Conservation (phyloP, 305 asterid species). For the Petunia hybrid region DNA sequence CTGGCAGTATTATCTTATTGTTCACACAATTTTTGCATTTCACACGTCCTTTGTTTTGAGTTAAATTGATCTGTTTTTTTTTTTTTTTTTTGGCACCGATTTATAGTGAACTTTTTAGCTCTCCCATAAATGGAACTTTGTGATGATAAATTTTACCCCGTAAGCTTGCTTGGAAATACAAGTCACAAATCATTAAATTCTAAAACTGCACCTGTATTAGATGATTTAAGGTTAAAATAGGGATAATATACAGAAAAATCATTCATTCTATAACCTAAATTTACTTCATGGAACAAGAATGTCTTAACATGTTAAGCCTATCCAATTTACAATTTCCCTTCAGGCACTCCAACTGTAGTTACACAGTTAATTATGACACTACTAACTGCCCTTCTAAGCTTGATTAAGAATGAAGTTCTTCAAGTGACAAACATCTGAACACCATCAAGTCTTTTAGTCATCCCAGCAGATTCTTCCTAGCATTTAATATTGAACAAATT, state of each 20-base stretch:
- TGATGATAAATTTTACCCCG: too few relatives aligned
- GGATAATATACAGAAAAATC: background rate
- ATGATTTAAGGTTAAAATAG: background rate
- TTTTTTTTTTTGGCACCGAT: background rate
- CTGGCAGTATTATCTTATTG: background rate
- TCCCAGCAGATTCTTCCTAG: background rate
- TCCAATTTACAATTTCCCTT: background rate
- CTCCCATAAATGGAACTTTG: background rate
- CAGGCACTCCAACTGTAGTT: background rate
- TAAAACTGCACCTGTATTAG: background rate
- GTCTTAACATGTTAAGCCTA: conserved; percentile 2
- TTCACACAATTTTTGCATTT: too few relatives aligned
- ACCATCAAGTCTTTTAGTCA: background rate
- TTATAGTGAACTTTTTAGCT: background rate
- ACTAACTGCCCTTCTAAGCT: background rate
- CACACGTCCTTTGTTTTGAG: too few relatives aligned
- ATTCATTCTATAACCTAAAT: conserved; percentile 1
- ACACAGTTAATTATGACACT: background rate
- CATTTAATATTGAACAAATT: conserved; percentile 46
- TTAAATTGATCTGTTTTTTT: background rate
- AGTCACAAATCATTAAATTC: background rate
- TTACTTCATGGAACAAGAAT: background rate
- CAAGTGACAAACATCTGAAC: conserved; percentile 8
- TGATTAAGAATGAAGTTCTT: background rate
- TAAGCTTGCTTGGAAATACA: background rate